Conservation (phyloP, 345 rosid species). For the Salix udensis region DNA sequence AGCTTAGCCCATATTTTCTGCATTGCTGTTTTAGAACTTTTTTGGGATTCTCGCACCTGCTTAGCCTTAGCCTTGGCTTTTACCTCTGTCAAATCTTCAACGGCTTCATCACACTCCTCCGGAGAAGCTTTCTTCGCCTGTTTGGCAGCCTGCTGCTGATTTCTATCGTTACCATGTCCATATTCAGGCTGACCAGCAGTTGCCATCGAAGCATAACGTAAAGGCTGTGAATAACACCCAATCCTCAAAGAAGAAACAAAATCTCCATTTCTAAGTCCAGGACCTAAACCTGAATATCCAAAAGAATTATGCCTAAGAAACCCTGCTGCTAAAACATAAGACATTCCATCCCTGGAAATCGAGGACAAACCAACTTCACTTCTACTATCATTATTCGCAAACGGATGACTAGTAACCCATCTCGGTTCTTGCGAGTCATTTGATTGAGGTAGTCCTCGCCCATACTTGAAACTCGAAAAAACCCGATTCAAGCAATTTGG, state of each 20-base stretch:
- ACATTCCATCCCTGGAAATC: conserved; percentile 21
- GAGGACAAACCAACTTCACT: conserved; percentile 30
- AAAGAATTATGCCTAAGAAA: conserved; percentile 21
- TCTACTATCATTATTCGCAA: conserved; percentile 23
- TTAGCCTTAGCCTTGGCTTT: conserved; percentile 92
- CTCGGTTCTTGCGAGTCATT: conserved; percentile 20
- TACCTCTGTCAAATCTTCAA: conserved; percentile 72
- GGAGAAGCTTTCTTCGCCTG: conserved; percentile 84
- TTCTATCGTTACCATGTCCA: conserved; percentile 33
- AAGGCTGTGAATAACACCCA: conserved; percentile 36
- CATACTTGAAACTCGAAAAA: conserved; percentile 37
- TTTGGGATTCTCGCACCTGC: conserved; percentile 60
- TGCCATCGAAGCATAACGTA: conserved; percentile 49
- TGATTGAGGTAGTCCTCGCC: conserved; percentile 20
- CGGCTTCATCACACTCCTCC: conserved; percentile 94
- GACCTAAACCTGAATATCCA: conserved; percentile 30
- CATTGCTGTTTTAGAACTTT: conserved; percentile 45
- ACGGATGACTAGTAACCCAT: conserved; percentile 16
- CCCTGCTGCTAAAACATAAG: conserved; percentile 4
- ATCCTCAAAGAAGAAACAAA: conserved; percentile 35
- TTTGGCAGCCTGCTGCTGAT: conserved; percentile 39
- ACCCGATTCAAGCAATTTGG: conserved; percentile 31
- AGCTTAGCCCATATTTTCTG: conserved; percentile 55
- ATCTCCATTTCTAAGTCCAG: conserved; percentile 34
- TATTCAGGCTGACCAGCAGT: conserved; percentile 52